Conservation (phyloP, 805 yeast genomes). For the Tetrapisispora arboricola region DNA sequence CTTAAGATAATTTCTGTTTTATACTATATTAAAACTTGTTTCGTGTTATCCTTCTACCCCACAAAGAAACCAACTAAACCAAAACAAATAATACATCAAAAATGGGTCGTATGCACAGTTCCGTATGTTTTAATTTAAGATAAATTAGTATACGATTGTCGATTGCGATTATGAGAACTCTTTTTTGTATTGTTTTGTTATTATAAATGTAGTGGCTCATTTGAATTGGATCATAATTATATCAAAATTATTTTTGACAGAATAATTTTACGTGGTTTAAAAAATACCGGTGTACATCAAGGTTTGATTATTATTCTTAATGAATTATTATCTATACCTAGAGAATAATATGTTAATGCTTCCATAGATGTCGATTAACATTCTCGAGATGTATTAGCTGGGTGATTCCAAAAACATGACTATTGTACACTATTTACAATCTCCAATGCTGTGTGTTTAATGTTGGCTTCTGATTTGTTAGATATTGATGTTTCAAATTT, state of each 20-base stretch:
- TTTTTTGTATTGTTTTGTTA: not conserved
- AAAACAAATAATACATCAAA: constrained; percentile 39
- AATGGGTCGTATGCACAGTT: constrained; percentile 99
- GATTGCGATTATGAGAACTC: not conserved
- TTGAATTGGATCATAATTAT: constrained; percentile 3
- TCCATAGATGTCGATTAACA: not conserved
- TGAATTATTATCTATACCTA: not conserved
- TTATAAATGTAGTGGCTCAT: not conserved
- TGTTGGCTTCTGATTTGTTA: no score
- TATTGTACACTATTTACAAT: not conserved
- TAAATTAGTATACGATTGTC: no score
- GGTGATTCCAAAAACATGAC: constrained; percentile 27
- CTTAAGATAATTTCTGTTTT: no score
- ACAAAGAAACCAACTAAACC: constrained; percentile 7
- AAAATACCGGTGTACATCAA: constrained; percentile 4
- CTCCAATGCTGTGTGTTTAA: no score
- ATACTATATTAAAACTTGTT: no score
- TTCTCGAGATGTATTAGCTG: constrained; percentile 25
- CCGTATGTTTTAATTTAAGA: constrained; percentile 81
- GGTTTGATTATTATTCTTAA: not conserved
- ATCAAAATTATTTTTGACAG: not conserved
- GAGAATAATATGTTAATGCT: no score
- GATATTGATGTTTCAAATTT: no score
- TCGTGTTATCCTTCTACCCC: no score
- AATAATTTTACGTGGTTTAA: not conserved